Evolutionary conservation across 345 rosid species (phyloP).

Genomic region (Crucihimalaya himalaica): DNA sequence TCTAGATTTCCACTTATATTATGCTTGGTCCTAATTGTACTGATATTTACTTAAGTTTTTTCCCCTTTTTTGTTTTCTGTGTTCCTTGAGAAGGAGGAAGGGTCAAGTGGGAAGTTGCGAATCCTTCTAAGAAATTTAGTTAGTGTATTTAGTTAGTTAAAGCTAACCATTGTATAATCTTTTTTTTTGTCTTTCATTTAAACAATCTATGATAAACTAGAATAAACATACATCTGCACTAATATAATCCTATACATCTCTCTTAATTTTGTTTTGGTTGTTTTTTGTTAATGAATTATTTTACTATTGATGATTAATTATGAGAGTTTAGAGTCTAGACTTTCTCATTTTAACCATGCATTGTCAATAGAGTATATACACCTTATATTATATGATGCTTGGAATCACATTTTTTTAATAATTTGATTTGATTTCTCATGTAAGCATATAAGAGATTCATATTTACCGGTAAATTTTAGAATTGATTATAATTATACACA

Average conservation of each 20-base stretch:
- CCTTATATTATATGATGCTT: neutral
- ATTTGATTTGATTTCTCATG: neutral
- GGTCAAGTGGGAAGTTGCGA: constrained; percentile 54
- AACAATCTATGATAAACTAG: neutral
- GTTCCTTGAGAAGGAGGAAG: constrained; percentile 64
- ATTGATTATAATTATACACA: neutral
- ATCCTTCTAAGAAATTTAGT: constrained; percentile 38
- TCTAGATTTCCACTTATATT: constrained; percentile 70
- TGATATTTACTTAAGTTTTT: constrained; percentile 29
- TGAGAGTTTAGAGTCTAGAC: neutral
- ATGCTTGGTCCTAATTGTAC: constrained; percentile 34
- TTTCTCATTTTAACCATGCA: too few species aligned
- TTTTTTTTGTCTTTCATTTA: neutral
- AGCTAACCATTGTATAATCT: constrained; percentile 39
- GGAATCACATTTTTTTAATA: neutral
- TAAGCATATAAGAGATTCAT: neutral
- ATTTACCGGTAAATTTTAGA: too few species aligned
- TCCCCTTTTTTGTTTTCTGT: constrained; percentile 10
- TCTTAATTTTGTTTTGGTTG: neutral
- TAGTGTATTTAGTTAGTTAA: constrained; percentile 67
- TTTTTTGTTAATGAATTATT: neutral
- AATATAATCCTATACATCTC: neutral
- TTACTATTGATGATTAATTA: neutral
- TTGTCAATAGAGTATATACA: neutral
- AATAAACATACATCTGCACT: neutral